Base-by-base conservation (phyloP, 441 rosid species). In the Croton laevigatus region DNA sequence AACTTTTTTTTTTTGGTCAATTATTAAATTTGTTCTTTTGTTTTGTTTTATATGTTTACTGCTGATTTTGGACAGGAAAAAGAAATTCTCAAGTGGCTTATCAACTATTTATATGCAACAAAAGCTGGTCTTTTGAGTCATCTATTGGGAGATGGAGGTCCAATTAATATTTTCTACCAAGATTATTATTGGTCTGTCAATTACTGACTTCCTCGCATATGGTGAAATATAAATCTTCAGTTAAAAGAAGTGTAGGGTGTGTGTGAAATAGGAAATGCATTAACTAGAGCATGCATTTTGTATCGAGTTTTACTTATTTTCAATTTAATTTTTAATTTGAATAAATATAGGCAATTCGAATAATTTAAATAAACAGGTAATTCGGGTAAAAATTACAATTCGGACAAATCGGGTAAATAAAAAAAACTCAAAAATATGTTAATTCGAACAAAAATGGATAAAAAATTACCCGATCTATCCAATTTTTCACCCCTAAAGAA, bases 131-230 rank as follows among this genome's bases (percentile, higher is more conserved):
- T 89, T 51, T 75, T 88, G 73, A 89, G 86, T 0, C 96, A 91
- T 86, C 91, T 94, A 59, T 69, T 86, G 71, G 75, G 79, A 61
- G 96, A 91, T 73, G 93, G 91, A 6, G 85, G 91, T 11, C 85
- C 93, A 20, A 62, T 94, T 68, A 67, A 78, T 60, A 77, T 91
- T 49, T 82, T 83, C 13, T 89, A 89, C 81, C 92, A 86, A 69
- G 77, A 86, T 45, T 93, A 83, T 72, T 91, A 91, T 72, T 88
- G 96, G 97, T 81, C 96, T 66, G 78, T 86, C 62, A 90, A 88
- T 81, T 78, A 81, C 22, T 83, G 74, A 76, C 0, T 4, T 17
- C 0, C 48, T 23, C 10, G 32, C 6, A 34, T 34, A 36, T 22
- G 10, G 23, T n/a, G 6, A 9, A n/a, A 6, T 13, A n/a, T 1